Percentiles rank a stretch among this genome's conserved stretches.
phyloP scores from a whole-genome alignment of 306 rosid genomes.

The Cucumis cinereus region DNA sequence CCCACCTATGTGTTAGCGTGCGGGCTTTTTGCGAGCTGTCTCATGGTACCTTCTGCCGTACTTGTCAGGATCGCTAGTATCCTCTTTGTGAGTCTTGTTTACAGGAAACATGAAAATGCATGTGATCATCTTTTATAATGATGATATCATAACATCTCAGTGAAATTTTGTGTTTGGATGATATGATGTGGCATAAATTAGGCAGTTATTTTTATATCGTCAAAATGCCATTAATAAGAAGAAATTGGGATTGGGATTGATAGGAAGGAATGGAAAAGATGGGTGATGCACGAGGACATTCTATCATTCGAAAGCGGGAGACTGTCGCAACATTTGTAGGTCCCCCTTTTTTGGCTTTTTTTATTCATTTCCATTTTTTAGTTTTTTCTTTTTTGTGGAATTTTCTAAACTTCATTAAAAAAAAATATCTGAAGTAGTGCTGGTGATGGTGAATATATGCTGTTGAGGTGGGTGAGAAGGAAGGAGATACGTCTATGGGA shows the following conservation, averaged over 20 bases:
- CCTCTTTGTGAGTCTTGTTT: constrained; percentile 93
- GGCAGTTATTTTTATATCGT: constrained; percentile 26
- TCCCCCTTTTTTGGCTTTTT: constrained; percentile 19
- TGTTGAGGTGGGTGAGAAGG: neutral
- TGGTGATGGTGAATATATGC: neutral
- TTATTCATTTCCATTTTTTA: constrained; percentile 7
- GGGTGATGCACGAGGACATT: constrained; percentile 60
- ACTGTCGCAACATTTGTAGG: constrained; percentile 49
- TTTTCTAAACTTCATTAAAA: neutral
- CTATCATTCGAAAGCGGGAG: constrained; percentile 46
- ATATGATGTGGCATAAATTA: constrained; percentile 21
- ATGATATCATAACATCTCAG: neutral
- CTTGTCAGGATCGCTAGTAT: constrained; percentile 99
- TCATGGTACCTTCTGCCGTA: constrained; percentile 90
- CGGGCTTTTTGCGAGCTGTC: constrained; percentile 82
- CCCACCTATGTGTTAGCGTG: constrained; percentile 37
- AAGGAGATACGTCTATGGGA: neutral
- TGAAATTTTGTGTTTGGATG: constrained; percentile 12
- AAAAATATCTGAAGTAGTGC: constrained; percentile 14
- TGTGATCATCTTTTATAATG: neutral
- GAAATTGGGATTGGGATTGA: constrained; percentile 62
- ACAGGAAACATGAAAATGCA: constrained; percentile 26
- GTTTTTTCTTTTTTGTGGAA: neutral
- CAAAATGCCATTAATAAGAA: constrained; percentile 45
- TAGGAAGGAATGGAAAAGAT: constrained; percentile 82